Base-by-base conservation (phyloP, 345 rosid species). In the Ricinus communis region DNA sequence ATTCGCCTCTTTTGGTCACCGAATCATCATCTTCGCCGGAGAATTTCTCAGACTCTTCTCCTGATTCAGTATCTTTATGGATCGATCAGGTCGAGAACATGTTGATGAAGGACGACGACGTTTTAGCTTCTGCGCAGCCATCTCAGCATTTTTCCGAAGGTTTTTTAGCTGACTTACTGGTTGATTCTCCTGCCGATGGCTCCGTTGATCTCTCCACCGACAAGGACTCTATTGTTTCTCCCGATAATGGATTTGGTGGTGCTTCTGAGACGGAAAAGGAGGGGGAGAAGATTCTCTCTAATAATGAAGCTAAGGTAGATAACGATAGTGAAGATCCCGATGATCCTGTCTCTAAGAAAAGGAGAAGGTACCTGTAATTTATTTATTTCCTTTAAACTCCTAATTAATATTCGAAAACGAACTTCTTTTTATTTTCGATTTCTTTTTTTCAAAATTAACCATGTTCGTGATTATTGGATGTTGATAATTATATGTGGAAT, bases 41-140 rank as follows among this genome's bases (percentile, higher is more conserved):
- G 6, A 41, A 41, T 63, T 72, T 71, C 4, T 24, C 57, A 0
- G 75, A 60, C 7, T 68, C 81, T 2, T 72, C 83, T 0, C 83
- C 85, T 1, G 85, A 69, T 53, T 71, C 82, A 14, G 38, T 53
- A n/a, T 67, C 81, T 16, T 75, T 81, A 33, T 75, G 79, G 87
- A 77, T 85, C 47, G 82, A 71, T 49, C 82, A 84, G 58, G 71
- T 90, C 28, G 90, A 88, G 81, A 74, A 27, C 61, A 30, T 74
- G 16, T 47, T 90, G 74, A 88, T 90, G 90, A 65, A 71, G 1
- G 90, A 88, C 28, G 80, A 74, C 18, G 77, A 77, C 24, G 64
- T 53, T 41, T 77, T 24, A 0, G 69, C 50, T n/a, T 72, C 53
- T 13, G 62, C 21, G 7, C 18, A 67, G 31, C 45, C 80, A 36